These are phyloP conservation scores for Cicer arietinum DNA, from an alignment of 306 rosid species.

Conservation along the genomic window DNA sequence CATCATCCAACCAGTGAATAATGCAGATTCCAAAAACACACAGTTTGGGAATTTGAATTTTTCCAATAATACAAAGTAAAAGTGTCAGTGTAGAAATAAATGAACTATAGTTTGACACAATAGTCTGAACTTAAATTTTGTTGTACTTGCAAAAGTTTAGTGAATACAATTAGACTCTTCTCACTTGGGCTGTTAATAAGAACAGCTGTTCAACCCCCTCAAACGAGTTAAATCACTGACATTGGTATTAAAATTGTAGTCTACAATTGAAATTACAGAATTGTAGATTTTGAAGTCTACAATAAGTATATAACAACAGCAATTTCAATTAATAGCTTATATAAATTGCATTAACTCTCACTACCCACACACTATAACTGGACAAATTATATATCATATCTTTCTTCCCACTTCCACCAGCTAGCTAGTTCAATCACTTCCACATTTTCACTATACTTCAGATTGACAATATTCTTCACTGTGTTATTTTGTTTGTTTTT, in stretches of 20 bases:
- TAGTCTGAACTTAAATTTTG: constrained; percentile 18
- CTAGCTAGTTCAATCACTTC: constrained; percentile 6
- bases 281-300: too few relatives aligned
- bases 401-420: neutral
- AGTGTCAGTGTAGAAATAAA: constrained; percentile 10
- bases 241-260: too few relatives aligned
- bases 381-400: constrained; percentile 13
- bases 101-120: constrained; percentile 12
- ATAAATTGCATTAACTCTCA: constrained; percentile 23
- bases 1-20: constrained; percentile 26
- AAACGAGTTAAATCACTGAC: constrained; percentile 29
- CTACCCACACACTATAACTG: constrained; percentile 4
- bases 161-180: constrained; percentile 32
- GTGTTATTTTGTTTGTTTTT: neutral
- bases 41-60: constrained; percentile 35
- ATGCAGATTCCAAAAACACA: constrained; percentile 18
- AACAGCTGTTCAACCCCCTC: constrained; percentile 40
- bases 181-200: constrained; percentile 49
- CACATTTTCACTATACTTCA: constrained; percentile 9
- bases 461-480: neutral
- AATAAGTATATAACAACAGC: too few relatives aligned
- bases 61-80: constrained; percentile 3
- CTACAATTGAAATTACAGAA: too few relatives aligned
- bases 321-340: too few relatives aligned
- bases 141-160: constrained; percentile 41